These are phyloP conservation scores for Microbotryomycetes sp. DNA, from an alignment of 1,284 basidiomycete species.

Conservation along the genomic window DNA sequence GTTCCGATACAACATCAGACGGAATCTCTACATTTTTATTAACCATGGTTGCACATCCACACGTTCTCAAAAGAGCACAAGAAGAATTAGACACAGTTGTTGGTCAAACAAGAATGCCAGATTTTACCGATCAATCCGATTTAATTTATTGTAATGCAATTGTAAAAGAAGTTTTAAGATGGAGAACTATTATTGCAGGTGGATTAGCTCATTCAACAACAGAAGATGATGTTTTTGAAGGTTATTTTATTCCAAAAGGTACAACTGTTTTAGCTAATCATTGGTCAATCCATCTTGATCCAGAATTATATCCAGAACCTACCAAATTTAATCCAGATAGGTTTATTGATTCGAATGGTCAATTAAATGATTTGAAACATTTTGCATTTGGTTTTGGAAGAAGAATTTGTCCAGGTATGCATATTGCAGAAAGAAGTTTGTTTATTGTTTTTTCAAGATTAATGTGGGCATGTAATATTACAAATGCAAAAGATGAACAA, in stretches of 20 bases:
- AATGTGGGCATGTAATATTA: conserved; percentile 29
- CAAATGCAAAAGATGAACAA: conserved; percentile 5
- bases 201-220: conserved; percentile 37
- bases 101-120: conserved; percentile 35
- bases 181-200: conserved; percentile 41
- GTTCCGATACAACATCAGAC: conserved; percentile 36
- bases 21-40: conserved; percentile 32
- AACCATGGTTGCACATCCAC: conserved; percentile 23
- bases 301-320: conserved; percentile 31
- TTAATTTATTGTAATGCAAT: conserved; percentile 39
- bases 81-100: conserved; percentile 40
- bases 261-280: conserved; percentile 40
- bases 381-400: conserved; percentile 39
- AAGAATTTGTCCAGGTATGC: conserved; percentile 28
- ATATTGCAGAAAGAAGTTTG: conserved; percentile 32
- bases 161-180: conserved; percentile 39
- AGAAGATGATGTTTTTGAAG: conserved; percentile 39
- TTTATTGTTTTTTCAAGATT: conserved; percentile 34
- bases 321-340: conserved; percentile 27
- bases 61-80: conserved; percentile 31
- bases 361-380: conserved; percentile 33
- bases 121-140: conserved; percentile 37
- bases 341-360: conserved; percentile 24
- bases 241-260: conserved; percentile 40
- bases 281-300: conserved; percentile 37